Evolutionary conservation across 2,329 filamentous ascomycete genomes (phyloP).

Genomic region (Purpureocillium lavendulum): DNA sequence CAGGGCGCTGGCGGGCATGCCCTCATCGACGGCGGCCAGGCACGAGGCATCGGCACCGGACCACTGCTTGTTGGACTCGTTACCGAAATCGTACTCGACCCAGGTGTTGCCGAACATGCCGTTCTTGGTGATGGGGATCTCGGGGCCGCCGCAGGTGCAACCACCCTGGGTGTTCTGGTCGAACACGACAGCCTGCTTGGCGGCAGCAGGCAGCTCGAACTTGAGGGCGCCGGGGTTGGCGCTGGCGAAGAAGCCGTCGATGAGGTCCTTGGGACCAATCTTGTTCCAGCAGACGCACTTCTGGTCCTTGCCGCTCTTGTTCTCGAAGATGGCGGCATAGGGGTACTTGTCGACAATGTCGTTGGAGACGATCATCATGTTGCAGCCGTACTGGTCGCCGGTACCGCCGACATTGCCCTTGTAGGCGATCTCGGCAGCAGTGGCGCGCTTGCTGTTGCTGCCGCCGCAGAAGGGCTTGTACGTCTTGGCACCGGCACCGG

Average conservation of each 20-base stretch:
- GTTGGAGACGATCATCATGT: constrained; percentile 36
- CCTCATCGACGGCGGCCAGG: constrained; percentile 30
- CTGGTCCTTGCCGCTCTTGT: constrained; percentile 24
- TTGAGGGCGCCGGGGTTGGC: constrained; percentile 25
- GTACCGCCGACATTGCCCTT: constrained; percentile 40
- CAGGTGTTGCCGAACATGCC: constrained; percentile 37
- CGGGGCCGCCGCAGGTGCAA: constrained; percentile 31
- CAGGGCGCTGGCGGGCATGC: constrained; percentile 24
- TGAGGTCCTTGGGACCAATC: constrained; percentile 33
- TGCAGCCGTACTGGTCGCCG: constrained; percentile 37
- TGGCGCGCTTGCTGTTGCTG: constrained; percentile 39
- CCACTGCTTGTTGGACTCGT: constrained; percentile 35
- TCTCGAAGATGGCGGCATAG: constrained; percentile 33
- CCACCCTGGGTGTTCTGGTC: constrained; percentile 39
- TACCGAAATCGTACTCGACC: constrained; percentile 42
- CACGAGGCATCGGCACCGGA: constrained; percentile 43
- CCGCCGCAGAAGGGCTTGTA: constrained; percentile 26
- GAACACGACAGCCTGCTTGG: constrained; percentile 32
- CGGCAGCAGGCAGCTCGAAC: constrained; percentile 30
- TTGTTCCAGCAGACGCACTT: constrained; percentile 42
- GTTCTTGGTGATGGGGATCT: constrained; percentile 22
- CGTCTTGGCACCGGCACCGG: constrained; percentile 4
- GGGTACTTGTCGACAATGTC: constrained; percentile 30
- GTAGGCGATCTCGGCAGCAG: constrained; percentile 35
- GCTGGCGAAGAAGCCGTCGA: constrained; percentile 41